Conservation (phyloP, 352 stramenopile genomes). For the Chloridella minuta region DNA sequence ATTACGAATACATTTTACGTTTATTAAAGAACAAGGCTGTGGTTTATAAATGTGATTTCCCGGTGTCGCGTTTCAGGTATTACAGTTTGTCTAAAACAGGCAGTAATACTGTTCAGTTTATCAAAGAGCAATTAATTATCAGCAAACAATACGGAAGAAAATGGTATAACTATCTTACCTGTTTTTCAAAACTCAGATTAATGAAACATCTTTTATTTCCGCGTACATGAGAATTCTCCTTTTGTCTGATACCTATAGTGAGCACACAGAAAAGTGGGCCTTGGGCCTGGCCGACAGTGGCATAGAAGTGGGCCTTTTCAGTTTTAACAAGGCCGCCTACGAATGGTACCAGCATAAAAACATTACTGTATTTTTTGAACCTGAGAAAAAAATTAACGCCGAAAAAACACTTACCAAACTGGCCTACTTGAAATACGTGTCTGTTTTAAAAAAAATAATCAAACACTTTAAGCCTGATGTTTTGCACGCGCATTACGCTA, state of each 20-base stretch:
- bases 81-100: background rate
- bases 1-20: conserved; percentile 6
- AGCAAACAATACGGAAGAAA: background rate
- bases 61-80: background rate
- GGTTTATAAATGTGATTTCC: background rate
- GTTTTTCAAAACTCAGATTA: background rate
- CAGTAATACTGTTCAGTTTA: background rate
- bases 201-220: no score
- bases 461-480: background rate
- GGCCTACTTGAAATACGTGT: background rate
- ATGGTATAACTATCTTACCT: no score
- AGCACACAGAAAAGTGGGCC: background rate
- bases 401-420: background rate
- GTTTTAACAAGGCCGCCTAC: background rate
- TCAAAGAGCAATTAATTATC: background rate
- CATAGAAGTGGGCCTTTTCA: background rate
- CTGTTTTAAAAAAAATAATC: background rate
- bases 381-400: background rate
- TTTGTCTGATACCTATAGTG: background rate
- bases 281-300: background rate
- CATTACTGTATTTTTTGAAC: background rate
- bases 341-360: background rate
- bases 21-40: background rate
- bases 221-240: background rate
- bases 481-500: background rate